Percentiles rank a stretch among this genome's conserved stretches.
Evolutionary conservation across 1,284 basidiomycete species (phyloP).

Genomic region (Austroboletus olivaceoglutinosus): DNA sequence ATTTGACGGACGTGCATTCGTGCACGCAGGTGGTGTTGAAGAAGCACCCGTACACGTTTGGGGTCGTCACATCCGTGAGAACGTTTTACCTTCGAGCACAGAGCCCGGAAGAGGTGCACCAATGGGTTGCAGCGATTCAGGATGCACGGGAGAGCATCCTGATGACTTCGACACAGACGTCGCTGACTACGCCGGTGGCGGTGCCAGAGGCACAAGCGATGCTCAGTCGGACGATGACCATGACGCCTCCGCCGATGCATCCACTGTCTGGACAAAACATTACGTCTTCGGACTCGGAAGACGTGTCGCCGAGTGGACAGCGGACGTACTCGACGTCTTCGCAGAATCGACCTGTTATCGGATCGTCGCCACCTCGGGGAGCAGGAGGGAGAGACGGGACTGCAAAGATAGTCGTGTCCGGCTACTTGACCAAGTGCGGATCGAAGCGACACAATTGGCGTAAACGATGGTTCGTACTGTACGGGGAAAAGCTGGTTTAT

Average conservation of each 20-base stretch:
- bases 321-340: slow-evolving; percentile 41
- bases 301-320: slow-evolving; percentile 47
- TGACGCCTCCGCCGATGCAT: slow-evolving; percentile 46
- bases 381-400: slow-evolving; percentile 46
- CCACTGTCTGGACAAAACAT: slow-evolving; percentile 38
- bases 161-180: slow-evolving; percentile 57
- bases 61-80: slow-evolving; percentile 86
- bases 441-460: slow-evolving; percentile 92
- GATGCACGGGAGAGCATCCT: slow-evolving; percentile 67
- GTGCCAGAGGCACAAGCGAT: slow-evolving; percentile 45
- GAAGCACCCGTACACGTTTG: slow-evolving; percentile 87
- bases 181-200: slow-evolving; percentile 45
- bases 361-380: slow-evolving; percentile 42
- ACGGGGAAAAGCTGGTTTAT: slow-evolving; percentile 79
- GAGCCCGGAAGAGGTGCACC: slow-evolving; percentile 67
- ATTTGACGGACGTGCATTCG: slow-evolving; percentile 87
- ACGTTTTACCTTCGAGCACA: slow-evolving; percentile 94
- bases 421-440: slow-evolving; percentile 97
- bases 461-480: slow-evolving; percentile 90
- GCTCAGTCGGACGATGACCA: slow-evolving; percentile 31
- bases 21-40: slow-evolving; percentile 88
- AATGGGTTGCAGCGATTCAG: slow-evolving; percentile 86
- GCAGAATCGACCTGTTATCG: slow-evolving; percentile 38
- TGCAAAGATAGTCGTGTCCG: slow-evolving; percentile 75
- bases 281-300: slow-evolving; percentile 78